Base-by-base conservation (phyloP, 352 stramenopile genomes). In the Peronospora destructor region DNA sequence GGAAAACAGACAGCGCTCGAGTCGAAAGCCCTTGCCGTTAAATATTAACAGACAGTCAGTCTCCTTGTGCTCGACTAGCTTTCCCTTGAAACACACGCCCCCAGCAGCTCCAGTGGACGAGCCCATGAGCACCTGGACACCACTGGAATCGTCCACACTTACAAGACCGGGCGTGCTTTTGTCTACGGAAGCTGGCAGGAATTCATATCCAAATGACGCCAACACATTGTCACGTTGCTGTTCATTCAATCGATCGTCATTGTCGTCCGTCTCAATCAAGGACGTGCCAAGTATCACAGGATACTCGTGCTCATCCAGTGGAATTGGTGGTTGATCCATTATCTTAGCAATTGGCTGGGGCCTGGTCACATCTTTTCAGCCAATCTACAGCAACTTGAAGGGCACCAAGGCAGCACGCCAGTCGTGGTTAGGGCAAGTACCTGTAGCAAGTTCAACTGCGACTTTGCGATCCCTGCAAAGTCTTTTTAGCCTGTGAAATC, bases 21-120 rank as follows among this genome's bases (percentile, higher is more conserved):
- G 59, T 0, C 62, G 66, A 52, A 93, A 93, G 36, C 52, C 47
- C 10, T 52, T 49, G 44, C 77, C 80, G 48, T 91, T 76, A 45
- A 91, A 93, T 46, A 91, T 71, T 46, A 93, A 49, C 49, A 93
- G 38, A 35, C 83, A 93, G 44, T 93, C 83, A 10, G 68, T 87
- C 7, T 87, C 76, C 52, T 92, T 92, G 61, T 87, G 80, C 39
- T 88, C 76, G 0, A 68, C 49, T 5, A 78, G 7, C 40, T 91
- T 91, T 14, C 83, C 83, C 41, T 89, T 90, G 59, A 93, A 93
- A 19, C 47, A 61, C 46, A 93, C 81, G 12, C 79, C 77, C 4
- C 76, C 76, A 2, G 68, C 42, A 0, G 71, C 66, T 13, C 73
- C 79, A 0, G 59, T 68, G 19, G 69, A 76, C 29, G 72, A 77